Conservation (phyloP, 2,329 filamentous ascomycete genomes). For the Scopulariopsis brevicaulis region DNA sequence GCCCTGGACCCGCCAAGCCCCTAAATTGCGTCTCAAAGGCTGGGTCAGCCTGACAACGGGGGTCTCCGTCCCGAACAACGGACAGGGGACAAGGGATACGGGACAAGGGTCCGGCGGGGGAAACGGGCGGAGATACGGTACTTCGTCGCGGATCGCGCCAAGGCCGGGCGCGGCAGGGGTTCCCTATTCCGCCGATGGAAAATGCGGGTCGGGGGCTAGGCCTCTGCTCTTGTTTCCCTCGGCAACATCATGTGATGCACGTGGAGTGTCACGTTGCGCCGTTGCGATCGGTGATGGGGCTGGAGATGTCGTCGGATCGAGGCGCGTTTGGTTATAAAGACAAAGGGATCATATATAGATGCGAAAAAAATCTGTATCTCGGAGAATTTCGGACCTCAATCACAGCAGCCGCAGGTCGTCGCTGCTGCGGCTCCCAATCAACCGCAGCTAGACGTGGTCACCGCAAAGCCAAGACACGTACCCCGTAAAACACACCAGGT, state of each 20-base stretch:
- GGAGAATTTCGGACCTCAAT: no score
- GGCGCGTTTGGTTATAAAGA: not conserved
- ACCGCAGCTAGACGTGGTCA: no score
- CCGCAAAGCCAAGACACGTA: not conserved
- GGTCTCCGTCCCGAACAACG: no score
- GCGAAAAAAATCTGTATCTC: no score
- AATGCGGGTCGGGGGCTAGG: not conserved
- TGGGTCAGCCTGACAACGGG: no score
- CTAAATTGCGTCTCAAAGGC: no score
- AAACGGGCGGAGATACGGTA: not conserved
- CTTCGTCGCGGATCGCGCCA: not conserved
- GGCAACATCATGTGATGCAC: not conserved
- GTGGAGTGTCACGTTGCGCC: not conserved
- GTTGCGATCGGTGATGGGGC: not conserved
- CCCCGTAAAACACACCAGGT: not conserved
- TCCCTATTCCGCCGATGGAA: not conserved
- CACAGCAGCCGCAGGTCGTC: no score
- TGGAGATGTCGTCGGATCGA: not conserved
- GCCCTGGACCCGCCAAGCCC: no score
- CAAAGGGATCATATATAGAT: not conserved
- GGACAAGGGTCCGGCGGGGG: not conserved
- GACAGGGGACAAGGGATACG: not conserved
- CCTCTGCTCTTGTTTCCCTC: not conserved
- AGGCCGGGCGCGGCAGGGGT: not conserved
- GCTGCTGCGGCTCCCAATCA: no score